Evolutionary conservation across 164 flowering plant genomes (phyloP), one percentile per base, ranked within the genome.

Genomic region (Cinnamomum micranthum): DNA sequence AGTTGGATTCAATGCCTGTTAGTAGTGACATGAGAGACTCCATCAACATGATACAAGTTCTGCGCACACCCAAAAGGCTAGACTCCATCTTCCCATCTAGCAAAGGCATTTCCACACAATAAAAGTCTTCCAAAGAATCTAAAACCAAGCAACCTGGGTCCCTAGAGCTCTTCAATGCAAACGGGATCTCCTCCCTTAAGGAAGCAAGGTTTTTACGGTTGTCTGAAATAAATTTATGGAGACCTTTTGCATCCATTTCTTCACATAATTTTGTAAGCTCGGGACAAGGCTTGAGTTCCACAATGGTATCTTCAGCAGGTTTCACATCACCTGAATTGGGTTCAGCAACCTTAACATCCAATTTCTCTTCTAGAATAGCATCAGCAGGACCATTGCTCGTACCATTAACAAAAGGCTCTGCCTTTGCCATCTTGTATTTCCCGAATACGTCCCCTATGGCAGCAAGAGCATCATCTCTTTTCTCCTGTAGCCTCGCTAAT

Each of bases 41-140:
- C 98, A 95, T 84, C 86, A 95, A 77, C 98, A 95, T 93, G 72
- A 93, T 93, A 82, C 99, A 93, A 55, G 97, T 89, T 77, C 97
- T 82, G 4, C 98, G 93, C 35, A 87, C 78, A 71, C 99, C 99
- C 79, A 95, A 76, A 9, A 93, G 87, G 75, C 41, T 80, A 3
- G 97, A 74, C 74, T 93, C 95, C 86, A 85, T 91, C 88, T 91
- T 93, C 70, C 92, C 93, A 82, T 91, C 96, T 28, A 74, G 47
- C 64, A 76, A 81, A 67, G 86, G 58, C 72, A 76, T 70, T 65
- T 91, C 92, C 65, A 75, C 51, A 33, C 80, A 77, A 83, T 95
- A 93, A 81, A 95, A 95, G 50, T 89, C 92, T 50, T 86, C 84
- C 77, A 95, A 81, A 50, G 97, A 91, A 59, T 89, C 86, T 82